These are phyloP conservation scores for Tinospora cordifolia DNA, from an alignment of 164 flowering plant species.

Conservation along the genomic window DNA sequence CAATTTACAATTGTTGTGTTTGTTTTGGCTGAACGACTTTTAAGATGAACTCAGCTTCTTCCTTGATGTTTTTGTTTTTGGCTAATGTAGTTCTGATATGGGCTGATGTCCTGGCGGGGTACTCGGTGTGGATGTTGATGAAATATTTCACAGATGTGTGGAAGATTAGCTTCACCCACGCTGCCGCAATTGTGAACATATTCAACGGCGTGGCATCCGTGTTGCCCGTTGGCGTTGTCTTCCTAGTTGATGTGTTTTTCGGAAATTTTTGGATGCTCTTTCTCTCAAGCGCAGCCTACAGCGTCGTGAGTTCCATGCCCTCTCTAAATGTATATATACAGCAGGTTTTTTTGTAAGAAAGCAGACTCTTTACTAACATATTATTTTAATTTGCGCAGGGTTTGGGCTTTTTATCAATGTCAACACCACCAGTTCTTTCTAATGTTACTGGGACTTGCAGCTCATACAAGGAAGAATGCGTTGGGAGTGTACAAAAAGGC, in stretches of 20 bases:
- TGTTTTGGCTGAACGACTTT: too few species aligned
- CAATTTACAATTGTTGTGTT: too few species aligned
- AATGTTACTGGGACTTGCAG: conserved; percentile 19
- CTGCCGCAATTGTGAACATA: conserved; percentile 35
- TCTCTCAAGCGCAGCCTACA: conserved; percentile 24
- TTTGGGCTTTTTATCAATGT: conserved; percentile 29
- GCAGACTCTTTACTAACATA: not conserved
- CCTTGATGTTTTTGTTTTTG: not conserved
- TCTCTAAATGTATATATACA: not conserved
- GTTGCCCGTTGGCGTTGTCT: conserved; percentile 18
- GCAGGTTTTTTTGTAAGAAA: not conserved
- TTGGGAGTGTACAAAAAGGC: conserved; percentile 20
- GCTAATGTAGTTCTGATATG: conserved; percentile 24
- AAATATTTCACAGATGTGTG: conserved; percentile 34
- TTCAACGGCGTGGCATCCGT: conserved; percentile 17
- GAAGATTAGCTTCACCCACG: conserved; percentile 26
- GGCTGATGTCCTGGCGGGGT: conserved; percentile 28
- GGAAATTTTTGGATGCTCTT: conserved; percentile 31
- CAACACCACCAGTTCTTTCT: conserved; percentile 31
- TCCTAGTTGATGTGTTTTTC: conserved; percentile 26
- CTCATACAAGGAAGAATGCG: conserved; percentile 26
- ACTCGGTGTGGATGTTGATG: conserved; percentile 29
- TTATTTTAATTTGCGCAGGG: conserved; percentile 22
- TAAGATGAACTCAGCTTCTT: not conserved
- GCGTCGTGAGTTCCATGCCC: conserved; percentile 21